These are phyloP conservation scores for Didymella segeticola DNA, from an alignment of 2,329 filamentous ascomycete species.

Conservation along the genomic window DNA sequence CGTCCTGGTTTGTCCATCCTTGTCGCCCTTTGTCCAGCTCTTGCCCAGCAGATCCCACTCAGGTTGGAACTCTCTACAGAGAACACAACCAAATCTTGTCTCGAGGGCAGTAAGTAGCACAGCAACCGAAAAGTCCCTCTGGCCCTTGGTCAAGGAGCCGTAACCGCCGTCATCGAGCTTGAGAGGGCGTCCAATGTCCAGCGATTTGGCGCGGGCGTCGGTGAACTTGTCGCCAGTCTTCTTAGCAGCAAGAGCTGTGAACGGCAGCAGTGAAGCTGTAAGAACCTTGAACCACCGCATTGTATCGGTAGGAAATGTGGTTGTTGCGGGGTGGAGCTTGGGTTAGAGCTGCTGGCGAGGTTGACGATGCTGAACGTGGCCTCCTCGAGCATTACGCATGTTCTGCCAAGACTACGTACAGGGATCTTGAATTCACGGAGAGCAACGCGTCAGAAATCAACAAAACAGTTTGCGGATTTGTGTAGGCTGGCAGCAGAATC, in stretches of 20 bases:
- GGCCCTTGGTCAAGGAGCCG: slow-evolving; percentile 74
- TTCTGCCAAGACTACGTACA: slow-evolving; percentile 21
- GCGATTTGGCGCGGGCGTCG: slow-evolving; percentile 72
- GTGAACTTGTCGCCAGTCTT: slow-evolving; percentile 71
- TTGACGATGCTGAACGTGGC: slow-evolving; percentile 41
- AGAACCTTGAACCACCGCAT: slow-evolving; percentile 73
- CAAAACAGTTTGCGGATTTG: too few species aligned
- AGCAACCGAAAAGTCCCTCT: slow-evolving; percentile 82
- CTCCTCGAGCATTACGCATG: slow-evolving; percentile 43
- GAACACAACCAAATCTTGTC: slow-evolving; percentile 78
- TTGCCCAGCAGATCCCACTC: slow-evolving; percentile 89
- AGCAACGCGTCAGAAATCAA: too few species aligned
- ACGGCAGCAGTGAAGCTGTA: slow-evolving; percentile 67
- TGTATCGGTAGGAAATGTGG: slow-evolving; percentile 45
- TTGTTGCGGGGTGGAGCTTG: slow-evolving; percentile 21
- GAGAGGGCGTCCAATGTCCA: slow-evolving; percentile 67
- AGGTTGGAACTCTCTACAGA: slow-evolving; percentile 90
- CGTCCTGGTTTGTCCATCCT: slow-evolving; percentile 72
- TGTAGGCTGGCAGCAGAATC: too few species aligned
- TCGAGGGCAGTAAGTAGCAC: slow-evolving; percentile 89
- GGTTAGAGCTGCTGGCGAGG: slow-evolving; percentile 17
- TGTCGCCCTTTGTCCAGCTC: slow-evolving; percentile 88
- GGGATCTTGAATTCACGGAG: slow-evolving; percentile 14
- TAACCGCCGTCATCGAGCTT: slow-evolving; percentile 81
- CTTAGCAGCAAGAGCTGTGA: slow-evolving; percentile 68